A percentile compares a stretch with the other conserved stretches of the same genome.
These are phyloP conservation scores for Tolypocladium album DNA, from an alignment of 2,329 filamentous ascomycete genomes.

Conservation along the genomic window DNA sequence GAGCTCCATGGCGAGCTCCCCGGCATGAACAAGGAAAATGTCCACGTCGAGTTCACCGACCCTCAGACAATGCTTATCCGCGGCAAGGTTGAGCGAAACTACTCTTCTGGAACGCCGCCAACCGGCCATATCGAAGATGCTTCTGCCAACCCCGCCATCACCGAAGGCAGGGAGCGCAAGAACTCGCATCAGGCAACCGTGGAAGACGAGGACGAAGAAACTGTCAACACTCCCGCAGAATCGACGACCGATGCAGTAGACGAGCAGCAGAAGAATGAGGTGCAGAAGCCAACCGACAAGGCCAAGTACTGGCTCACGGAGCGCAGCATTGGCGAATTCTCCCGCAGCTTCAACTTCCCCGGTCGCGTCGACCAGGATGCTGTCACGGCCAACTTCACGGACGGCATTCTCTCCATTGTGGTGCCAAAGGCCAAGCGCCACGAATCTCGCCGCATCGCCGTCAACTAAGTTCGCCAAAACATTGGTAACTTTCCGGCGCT, in stretches of 20 bases:
- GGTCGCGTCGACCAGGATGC: slow-evolving; percentile 48
- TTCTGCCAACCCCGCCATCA: slow-evolving; percentile 24
- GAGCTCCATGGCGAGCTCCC: slow-evolving; percentile 75
- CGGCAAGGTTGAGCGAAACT: slow-evolving; percentile 56
- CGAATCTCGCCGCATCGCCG: slow-evolving; percentile 42
- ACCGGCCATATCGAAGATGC: slow-evolving; percentile 36
- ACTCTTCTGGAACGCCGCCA: slow-evolving; percentile 41
- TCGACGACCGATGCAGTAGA: slow-evolving; percentile 9
- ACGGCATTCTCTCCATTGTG: slow-evolving; percentile 52
- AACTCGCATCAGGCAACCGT: slow-evolving; percentile 50
- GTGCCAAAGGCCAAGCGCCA: slow-evolving; percentile 58
- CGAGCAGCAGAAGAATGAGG: slow-evolving; percentile 14
- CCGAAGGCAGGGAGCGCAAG: slow-evolving; percentile 26
- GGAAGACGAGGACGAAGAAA: slow-evolving; percentile 50
- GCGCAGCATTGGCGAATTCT: slow-evolving; percentile 56
- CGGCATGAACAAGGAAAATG: slow-evolving; percentile 61
- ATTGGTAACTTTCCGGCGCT: background rate
- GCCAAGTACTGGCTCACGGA: slow-evolving; percentile 63
- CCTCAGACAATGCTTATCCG: slow-evolving; percentile 60
- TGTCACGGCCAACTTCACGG: slow-evolving; percentile 51
- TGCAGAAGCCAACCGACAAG: slow-evolving; percentile 22
- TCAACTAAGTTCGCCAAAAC: slow-evolving; percentile 27
- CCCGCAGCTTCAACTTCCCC: slow-evolving; percentile 59
- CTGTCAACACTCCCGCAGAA: slow-evolving; percentile 14
- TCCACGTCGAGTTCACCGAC: slow-evolving; percentile 72